Evolutionary conservation across 2,329 filamentous ascomycete genomes (phyloP), one percentile per base, ranked within the genome.

Genomic region (Parascedosporium putredinis): DNA sequence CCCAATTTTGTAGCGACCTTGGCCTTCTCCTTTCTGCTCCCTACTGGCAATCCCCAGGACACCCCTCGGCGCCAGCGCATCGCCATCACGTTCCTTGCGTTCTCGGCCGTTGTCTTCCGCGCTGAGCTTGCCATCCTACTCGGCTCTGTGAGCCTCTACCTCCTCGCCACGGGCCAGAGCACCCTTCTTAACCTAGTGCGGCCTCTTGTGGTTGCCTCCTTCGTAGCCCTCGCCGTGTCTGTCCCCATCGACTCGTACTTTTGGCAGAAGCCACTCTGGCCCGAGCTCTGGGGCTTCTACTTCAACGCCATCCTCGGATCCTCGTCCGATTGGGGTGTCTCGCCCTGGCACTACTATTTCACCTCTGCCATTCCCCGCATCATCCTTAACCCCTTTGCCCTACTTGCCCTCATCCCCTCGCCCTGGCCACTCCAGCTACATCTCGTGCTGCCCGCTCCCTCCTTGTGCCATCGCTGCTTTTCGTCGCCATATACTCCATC

Each of bases 241-340:
- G 72, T 95, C 12, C 75, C 81, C 2, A 65, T 95, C 29, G 93
- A 98, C 72, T 91, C 87, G 1, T 91, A 89, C 69, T 95, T 97
- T 69, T 98, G 91, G 93, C 88, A 91, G 60, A 79, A 77, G 53
- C 76, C 76, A 1, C 67, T 95, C 25, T 98, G 93, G 93, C 90
- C 93, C 1, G 93, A 98, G 65, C 79, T 94, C 53, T 80, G 78
- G 57, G 89, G 81, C 2, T 97, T 98, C 69, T 82, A 86, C 64
- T 97, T 86, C 74, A 98, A 98, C 64, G 89, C 88, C 50, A 68
- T 97, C 47, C 76, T 85, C 49, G 88, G 89, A 20, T 84, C 87
- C 52, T 86, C 90, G 1, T 83, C 86, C 3, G 79, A 85, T 56
- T 98, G 93, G 93, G 93, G 93, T 29, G 84, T 84, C 7, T 86